Conservation (phyloP, 2,329 filamentous ascomycete genomes). For the Setomelanomma holmii region DNA sequence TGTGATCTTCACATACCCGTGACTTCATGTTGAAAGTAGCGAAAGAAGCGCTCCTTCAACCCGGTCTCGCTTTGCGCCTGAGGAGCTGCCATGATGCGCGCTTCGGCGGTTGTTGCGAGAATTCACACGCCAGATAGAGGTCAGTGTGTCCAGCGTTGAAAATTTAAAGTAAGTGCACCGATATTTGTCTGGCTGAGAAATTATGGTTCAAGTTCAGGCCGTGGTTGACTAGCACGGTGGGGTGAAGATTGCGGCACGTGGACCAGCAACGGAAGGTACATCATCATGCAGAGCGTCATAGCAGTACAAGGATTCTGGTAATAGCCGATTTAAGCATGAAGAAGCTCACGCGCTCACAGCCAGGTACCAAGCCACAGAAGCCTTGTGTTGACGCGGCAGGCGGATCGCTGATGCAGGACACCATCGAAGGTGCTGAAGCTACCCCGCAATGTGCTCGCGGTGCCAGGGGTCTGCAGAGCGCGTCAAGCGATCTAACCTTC, state of each 20-base stretch:
- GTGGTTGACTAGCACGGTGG: background rate
- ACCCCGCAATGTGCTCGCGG: conserved; percentile 2
- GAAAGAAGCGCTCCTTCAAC: conserved; percentile 81
- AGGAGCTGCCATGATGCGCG: conserved; percentile 13
- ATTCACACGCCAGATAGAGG: no score
- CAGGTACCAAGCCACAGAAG: background rate
- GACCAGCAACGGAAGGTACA: background rate
- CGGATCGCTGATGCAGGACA: background rate
- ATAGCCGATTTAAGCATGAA: background rate
- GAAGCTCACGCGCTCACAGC: background rate
- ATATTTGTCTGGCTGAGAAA: no score
- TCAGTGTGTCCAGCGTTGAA: no score
- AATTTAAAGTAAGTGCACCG: no score
- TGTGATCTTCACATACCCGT: conserved; percentile 59
- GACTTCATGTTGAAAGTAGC: conserved; percentile 79
- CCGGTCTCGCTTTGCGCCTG: conserved; percentile 30
- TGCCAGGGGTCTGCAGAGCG: background rate
- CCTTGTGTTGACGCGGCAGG: background rate
- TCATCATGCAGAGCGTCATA: conserved; percentile 2
- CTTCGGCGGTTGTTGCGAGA: no score
- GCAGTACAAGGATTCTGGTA: background rate
- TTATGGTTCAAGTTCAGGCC: background rate
- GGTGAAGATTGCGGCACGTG: background rate
- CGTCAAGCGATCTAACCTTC: background rate
- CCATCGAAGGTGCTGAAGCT: background rate